Evolutionary conservation across 495 filamentous ascomycete genomes (phyloP).

Genomic region (Penicillium daleae): DNA sequence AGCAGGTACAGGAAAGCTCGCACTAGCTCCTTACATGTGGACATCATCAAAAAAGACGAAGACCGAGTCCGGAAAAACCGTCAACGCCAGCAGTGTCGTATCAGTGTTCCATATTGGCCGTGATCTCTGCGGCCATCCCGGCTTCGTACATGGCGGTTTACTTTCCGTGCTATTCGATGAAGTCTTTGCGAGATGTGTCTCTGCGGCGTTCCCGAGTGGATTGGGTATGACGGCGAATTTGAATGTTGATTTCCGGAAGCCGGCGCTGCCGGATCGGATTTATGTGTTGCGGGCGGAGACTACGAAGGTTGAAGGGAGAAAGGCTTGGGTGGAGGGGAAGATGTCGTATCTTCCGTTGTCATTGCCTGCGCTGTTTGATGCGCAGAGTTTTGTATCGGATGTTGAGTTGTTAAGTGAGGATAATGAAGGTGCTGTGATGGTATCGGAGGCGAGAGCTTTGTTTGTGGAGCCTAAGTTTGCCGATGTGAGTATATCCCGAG

Average conservation of each 20-base stretch:
- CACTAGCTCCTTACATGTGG: conserved; percentile 79
- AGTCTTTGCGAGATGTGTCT: conserved; percentile 46
- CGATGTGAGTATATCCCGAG: conserved; percentile 49
- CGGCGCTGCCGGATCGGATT: conserved; percentile 61
- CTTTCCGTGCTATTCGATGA: conserved; percentile 47
- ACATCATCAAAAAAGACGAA: conserved; percentile 24
- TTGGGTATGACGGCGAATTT: conserved; percentile 66
- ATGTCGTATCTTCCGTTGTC: conserved; percentile 37
- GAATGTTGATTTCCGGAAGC: conserved; percentile 63
- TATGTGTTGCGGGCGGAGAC: conserved; percentile 64
- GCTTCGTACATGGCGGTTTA: conserved; percentile 47
- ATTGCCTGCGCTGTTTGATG: conserved; percentile 12
- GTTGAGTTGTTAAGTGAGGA: conserved; percentile 33
- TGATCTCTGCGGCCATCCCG: conserved; percentile 44
- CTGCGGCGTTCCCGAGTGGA: conserved; percentile 42
- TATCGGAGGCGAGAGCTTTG: conserved; percentile 78
- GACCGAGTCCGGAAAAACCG: conserved; percentile 11
- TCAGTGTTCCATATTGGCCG: conserved; percentile 45
- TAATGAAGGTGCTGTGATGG: conserved; percentile 59
- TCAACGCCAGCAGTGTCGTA: conserved; percentile 33
- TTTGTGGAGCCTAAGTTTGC: conserved; percentile 89
- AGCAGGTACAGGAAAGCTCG: conserved; percentile 69
- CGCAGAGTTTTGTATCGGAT: conserved; percentile 14
- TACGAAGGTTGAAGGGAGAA: conserved; percentile 43
- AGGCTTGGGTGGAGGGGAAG: conserved; percentile 46